A percentile compares a stretch with the other conserved stretches of the same genome.
These are phyloP conservation scores for Coemansia sp. DNA, from an alignment of 192 early-diverging fungal genomes.

Conservation along the genomic window DNA sequence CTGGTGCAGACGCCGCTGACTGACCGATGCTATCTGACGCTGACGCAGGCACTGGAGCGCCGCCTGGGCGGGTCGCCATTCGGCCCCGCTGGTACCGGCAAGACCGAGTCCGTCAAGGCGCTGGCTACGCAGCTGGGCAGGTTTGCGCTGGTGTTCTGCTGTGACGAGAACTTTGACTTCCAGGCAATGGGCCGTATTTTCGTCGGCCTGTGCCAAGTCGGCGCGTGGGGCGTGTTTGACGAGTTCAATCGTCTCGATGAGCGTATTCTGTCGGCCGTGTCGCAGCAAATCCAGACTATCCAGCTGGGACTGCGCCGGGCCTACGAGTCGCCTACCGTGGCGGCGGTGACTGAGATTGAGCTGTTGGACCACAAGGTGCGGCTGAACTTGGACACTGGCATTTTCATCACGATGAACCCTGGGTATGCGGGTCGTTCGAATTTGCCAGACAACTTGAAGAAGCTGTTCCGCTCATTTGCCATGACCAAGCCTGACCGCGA, in stretches of 20 bases:
- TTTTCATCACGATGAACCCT: conserved; percentile 99
- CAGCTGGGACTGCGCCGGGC: conserved; percentile 82
- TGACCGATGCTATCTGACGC: conserved; percentile 97
- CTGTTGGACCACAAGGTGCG: conserved; percentile 84
- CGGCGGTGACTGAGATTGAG: conserved; percentile 77
- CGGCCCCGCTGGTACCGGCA: conserved; percentile 98
- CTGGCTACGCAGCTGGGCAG: conserved; percentile 92
- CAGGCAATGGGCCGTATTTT: conserved; percentile 99
- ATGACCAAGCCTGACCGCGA: conserved; percentile 99
- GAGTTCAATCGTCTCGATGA: conserved; percentile 99
- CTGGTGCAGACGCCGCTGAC: conserved; percentile 99
- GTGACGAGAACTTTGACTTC: conserved; percentile 99
- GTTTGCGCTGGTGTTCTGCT: conserved; percentile 99
- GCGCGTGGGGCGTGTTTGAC: conserved; percentile 99
- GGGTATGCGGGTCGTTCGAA: conserved; percentile 98
- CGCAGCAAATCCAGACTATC: conserved; percentile 99
- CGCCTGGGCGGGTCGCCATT: conserved; percentile 96
- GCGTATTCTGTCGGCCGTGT: conserved; percentile 96
- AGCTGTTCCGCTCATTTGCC: conserved; percentile 97
- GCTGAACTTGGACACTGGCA: conserved; percentile 89
- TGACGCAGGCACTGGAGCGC: conserved; percentile 94
- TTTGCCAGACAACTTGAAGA: conserved; percentile 98
- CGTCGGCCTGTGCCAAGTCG: conserved; percentile 97
- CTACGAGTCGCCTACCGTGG: conserved; percentile 8
- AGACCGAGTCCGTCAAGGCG: conserved; percentile 98